Evolutionary conservation across 73 alveolate species (phyloP), one percentile per base, ranked within the genome.

Genomic region (Effrenium voratum): DNA sequence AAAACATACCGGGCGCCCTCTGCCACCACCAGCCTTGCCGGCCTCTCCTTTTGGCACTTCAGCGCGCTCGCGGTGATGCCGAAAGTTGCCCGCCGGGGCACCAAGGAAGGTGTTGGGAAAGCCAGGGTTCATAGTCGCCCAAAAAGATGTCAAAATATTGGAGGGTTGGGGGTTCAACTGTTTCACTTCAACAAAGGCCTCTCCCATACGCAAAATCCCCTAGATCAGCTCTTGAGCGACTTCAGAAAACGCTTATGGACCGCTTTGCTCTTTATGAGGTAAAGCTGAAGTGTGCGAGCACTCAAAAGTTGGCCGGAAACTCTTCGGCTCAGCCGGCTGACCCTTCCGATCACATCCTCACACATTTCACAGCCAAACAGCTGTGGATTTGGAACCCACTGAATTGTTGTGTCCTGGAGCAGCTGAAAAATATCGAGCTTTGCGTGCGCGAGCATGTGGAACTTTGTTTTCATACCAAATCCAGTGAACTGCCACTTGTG

Each of bases 371-470:
- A 90, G 0, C 76, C 73, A 50, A 40, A 90, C 4, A 90, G 30
- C 45, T 26, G 83, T 45, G 75, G 43, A 55, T 66, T 68, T 5
- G 52, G 47, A 26, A 90, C 32, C 32, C 16, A 10, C 5, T 36
- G 32, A 41, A 19, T 5, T 26, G 1, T 41, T 2, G 75, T 38
- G 44, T 86, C 28, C 16, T 34, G 41, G 32, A 90, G 55, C 43
- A n/a, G 32, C 32, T 4, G 30, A 15, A 1, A 1, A 32, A 68
- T 1, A 12, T 90, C 97, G 3, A 12, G 44, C 10, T 44, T 66
- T 1, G 38, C 55, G 38, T 90, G 97, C 10, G 86, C 86, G 5
- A 90, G 32, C 86, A 90, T 44, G 57, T 90, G 97, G n/a, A 28
- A 32, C 47, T 68, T 90, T 22, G 87, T 40, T 55, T 90, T 90